Conservation (phyloP, 2,329 filamentous ascomycete species). For the Lasiodiplodia theobromae region DNA sequence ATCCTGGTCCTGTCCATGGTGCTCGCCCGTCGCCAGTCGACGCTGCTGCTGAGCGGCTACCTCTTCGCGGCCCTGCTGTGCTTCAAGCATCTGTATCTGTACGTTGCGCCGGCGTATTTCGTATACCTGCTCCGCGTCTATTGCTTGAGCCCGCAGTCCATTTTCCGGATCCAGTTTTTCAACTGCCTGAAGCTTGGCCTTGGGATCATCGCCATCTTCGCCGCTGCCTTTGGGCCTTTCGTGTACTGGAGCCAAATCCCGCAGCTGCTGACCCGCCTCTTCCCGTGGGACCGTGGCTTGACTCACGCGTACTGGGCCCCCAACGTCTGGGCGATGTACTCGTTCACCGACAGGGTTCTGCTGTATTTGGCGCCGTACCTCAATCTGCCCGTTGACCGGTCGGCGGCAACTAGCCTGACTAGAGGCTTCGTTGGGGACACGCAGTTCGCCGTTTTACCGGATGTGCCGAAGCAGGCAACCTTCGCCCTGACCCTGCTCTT, state of each 20-base stretch:
- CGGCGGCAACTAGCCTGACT: constrained; percentile 86
- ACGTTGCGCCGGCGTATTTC: constrained; percentile 94
- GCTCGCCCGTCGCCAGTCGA: constrained; percentile 76
- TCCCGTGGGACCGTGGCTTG: constrained; percentile 90
- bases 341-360: constrained; percentile 82
- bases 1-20: constrained; percentile 86
- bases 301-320: constrained; percentile 99
- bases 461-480: constrained; percentile 80
- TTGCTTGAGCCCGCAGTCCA: constrained; percentile 79
- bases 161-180: constrained; percentile 76
- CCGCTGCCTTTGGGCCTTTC: constrained; percentile 88
- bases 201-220: constrained; percentile 75
- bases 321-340: constrained; percentile 97
- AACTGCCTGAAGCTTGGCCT: constrained; percentile 85
- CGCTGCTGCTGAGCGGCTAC: constrained; percentile 78
- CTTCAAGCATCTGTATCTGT: constrained; percentile 98
- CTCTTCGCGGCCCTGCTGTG: constrained; percentile 86
- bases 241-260: constrained; percentile 79
- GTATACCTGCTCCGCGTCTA: constrained; percentile 89
- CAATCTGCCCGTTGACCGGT: constrained; percentile 73
- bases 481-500: constrained; percentile 84
- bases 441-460: constrained; percentile 89
- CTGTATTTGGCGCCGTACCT: constrained; percentile 84
- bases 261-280: constrained; percentile 83
- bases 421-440: constrained; percentile 93